These are phyloP conservation scores for Coemansia sp. DNA, from an alignment of 192 early-diverging fungal species.

Conservation along the genomic window DNA sequence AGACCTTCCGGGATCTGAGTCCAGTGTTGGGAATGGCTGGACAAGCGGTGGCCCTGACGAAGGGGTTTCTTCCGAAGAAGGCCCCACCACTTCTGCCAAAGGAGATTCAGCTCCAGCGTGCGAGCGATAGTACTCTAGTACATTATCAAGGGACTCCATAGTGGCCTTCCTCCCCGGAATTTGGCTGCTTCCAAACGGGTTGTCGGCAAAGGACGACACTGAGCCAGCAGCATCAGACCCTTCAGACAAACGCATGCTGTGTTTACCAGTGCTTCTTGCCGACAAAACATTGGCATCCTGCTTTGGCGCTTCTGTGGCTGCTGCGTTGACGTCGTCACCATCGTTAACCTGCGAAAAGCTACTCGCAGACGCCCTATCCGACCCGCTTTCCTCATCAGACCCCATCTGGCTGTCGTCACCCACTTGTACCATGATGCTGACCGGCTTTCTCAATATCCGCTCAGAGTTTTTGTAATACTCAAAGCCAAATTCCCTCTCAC, in stretches of 20 bases:
- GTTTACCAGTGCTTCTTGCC: not conserved
- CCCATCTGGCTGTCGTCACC: constrained; percentile 34
- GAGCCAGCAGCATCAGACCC: constrained; percentile 2
- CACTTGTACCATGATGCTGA: constrained; percentile 42
- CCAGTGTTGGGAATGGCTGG: constrained; percentile 1
- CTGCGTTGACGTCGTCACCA: not conserved
- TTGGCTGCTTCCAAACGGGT: constrained; percentile 11
- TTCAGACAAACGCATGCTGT: constrained; percentile 3
- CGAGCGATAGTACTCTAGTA: constrained; percentile 50
- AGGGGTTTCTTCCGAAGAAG: not conserved
- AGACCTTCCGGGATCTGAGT: not conserved
- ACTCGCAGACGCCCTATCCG: not conserved
- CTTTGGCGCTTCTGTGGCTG: not conserved
- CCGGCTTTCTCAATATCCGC: constrained; percentile 22
- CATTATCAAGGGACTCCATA: constrained; percentile 49
- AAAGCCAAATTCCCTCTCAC: not conserved
- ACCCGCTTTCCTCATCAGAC: constrained; percentile 5
- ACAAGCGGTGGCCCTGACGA: not conserved
- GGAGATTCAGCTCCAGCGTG: constrained; percentile 8
- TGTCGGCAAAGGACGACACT: not conserved
- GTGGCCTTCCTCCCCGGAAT: constrained; percentile 37
- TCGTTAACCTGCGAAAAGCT: constrained; percentile 5
- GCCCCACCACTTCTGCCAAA: not conserved
- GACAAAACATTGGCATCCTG: not conserved
- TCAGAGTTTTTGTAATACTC: constrained; percentile 6